phyloP scores from a whole-genome alignment of 306 rosid genomes.

The Fragaria nilgerrensis region DNA sequence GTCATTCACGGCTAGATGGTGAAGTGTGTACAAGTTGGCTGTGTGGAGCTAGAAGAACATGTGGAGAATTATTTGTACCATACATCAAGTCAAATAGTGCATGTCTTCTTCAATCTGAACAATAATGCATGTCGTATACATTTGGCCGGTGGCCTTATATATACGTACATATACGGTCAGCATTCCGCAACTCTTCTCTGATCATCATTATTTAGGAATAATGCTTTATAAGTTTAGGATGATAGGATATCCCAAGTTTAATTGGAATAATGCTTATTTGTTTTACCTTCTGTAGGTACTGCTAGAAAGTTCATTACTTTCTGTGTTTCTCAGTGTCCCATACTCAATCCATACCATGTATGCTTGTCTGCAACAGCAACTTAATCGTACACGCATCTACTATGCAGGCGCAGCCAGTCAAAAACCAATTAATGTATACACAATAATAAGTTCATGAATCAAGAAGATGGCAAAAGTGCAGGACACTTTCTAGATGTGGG shows the following conservation, averaged over 20 bases:
- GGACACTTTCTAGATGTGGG: background rate
- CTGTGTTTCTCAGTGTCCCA: background rate
- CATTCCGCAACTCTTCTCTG: background rate
- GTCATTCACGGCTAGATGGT: no score
- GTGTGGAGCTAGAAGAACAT: background rate
- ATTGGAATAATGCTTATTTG: background rate
- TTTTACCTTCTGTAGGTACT: background rate
- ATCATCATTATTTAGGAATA: background rate
- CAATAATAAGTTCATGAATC: background rate
- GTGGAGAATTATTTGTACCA: background rate
- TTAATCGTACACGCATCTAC: background rate
- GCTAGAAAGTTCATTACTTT: background rate
- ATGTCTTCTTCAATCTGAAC: background rate
- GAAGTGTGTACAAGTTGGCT: background rate
- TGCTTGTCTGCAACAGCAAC: background rate
- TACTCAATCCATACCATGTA: background rate
- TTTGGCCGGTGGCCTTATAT: background rate
- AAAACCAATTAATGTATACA: background rate
- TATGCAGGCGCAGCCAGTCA: slow-evolving; percentile 1
- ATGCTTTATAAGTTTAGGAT: no score
- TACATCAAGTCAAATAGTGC: background rate
- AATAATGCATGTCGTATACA: background rate
- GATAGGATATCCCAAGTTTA: background rate
- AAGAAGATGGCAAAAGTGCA: background rate
- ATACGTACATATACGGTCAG: background rate